Conservation (phyloP, 2,329 filamentous ascomycete genomes). For the Beauveria sp. region DNA sequence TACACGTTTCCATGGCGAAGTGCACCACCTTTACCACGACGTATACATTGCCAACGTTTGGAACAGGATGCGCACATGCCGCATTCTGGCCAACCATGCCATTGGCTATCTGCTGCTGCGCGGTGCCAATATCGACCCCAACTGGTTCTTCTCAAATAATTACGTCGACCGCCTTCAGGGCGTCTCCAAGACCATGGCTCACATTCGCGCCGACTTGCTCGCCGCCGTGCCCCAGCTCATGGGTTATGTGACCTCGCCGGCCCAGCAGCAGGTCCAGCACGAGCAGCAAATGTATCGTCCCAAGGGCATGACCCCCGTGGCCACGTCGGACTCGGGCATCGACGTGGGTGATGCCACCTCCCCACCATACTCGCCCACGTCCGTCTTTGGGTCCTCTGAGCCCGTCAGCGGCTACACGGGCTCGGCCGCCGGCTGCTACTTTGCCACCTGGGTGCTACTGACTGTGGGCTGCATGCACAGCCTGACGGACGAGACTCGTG, state of each 20-base stretch:
- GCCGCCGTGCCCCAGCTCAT: conserved; percentile 10
- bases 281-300: conserved; percentile 10
- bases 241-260: conserved; percentile 10
- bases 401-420: conserved; percentile 9
- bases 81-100: conserved; percentile 11
- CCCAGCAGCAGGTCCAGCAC: conserved; percentile 12
- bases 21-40: conserved; percentile 11
- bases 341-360: conserved; percentile 5
- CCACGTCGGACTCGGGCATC: conserved; percentile 7
- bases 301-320: conserved; percentile 7
- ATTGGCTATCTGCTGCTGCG: conserved; percentile 8
- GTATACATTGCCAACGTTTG: conserved; percentile 11
- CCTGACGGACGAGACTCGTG: conserved; percentile 10
- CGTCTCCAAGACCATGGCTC: conserved; percentile 9
- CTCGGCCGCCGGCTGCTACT: conserved; percentile 7
- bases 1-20: conserved; percentile 4
- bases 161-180: conserved; percentile 10
- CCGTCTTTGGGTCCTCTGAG: conserved; percentile 7
- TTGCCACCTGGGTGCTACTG: conserved; percentile 8
- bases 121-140: conserved; percentile 10
- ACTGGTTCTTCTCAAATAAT: conserved; percentile 13
- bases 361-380: conserved; percentile 4
- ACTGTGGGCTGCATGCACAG: conserved; percentile 12
- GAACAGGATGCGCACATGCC: conserved; percentile 11
- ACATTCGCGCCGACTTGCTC: conserved; percentile 8